phyloP scores from a whole-genome alignment of 768 basidiomycete genomes.

The Auriculariales sp. region DNA sequence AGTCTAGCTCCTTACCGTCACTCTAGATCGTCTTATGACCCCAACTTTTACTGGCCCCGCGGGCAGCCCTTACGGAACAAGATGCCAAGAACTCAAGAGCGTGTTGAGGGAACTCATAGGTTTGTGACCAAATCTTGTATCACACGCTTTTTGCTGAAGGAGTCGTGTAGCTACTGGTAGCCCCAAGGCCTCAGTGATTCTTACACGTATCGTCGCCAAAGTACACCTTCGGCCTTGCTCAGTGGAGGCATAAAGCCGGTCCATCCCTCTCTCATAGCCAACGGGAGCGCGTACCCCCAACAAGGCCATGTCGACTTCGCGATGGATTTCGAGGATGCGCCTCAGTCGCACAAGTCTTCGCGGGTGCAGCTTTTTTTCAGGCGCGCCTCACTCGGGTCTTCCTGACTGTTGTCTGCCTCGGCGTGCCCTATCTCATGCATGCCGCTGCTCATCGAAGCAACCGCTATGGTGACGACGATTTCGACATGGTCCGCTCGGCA shows the following conservation, averaged over 20 bases:
- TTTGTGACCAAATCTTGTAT: no score
- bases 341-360: neutral
- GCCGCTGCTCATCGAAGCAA: neutral
- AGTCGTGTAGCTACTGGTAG: constrained; percentile 28
- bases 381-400: constrained; percentile 43
- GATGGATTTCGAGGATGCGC: neutral
- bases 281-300: constrained; percentile 1
- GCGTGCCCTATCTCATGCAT: constrained; percentile 64
- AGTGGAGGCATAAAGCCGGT: constrained; percentile 6
- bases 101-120: no score
- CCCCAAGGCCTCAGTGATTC: constrained; percentile 18
- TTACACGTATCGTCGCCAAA: constrained; percentile 52
- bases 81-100: constrained; percentile 66
- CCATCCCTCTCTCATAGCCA: neutral
- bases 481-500: no score
- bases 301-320: neutral
- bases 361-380: constrained; percentile 22
- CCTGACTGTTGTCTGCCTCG: constrained; percentile 51
- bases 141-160: no score
- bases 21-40: no score
- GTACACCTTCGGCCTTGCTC: constrained; percentile 46
- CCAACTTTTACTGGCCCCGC: constrained; percentile 16
- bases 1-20: neutral
- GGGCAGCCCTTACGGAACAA: constrained; percentile 52
- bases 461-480: neutral